phyloP scores from a whole-genome alignment of 495 filamentous ascomycete species.

The Poronia punctata region DNA sequence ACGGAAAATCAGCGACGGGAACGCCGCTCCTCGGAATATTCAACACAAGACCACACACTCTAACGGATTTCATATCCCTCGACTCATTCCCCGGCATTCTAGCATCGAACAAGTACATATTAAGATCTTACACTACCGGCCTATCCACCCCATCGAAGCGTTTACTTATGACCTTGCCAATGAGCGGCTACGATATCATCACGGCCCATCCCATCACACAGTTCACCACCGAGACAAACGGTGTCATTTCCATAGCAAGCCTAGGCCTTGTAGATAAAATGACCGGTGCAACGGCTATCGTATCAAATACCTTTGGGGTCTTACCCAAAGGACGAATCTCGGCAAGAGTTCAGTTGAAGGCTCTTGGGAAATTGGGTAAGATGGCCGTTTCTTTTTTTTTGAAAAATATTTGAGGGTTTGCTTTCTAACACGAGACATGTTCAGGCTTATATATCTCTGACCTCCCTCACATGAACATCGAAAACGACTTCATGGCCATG shows the following conservation, averaged over 20 bases:
- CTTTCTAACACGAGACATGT: constrained; percentile 6
- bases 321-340: constrained; percentile 54
- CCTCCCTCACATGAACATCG: constrained; percentile 51
- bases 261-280: constrained; percentile 83
- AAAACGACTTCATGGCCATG: constrained; percentile 65
- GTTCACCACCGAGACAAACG: constrained; percentile 41
- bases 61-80: constrained; percentile 63
- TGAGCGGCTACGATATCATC: constrained; percentile 74
- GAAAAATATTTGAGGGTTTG: not conserved
- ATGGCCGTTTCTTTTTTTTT: too few relatives aligned
- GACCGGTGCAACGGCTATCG: constrained; percentile 75
- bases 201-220: constrained; percentile 58
- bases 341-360: constrained; percentile 65
- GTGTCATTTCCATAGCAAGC: constrained; percentile 48
- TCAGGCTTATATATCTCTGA: constrained; percentile 64
- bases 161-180: constrained; percentile 53
- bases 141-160: constrained; percentile 46
- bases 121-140: constrained; percentile 66
- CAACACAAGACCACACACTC: constrained; percentile 54
- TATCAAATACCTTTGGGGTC: constrained; percentile 48
- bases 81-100: constrained; percentile 65
- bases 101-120: constrained; percentile 50
- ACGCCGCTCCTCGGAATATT: constrained; percentile 78
- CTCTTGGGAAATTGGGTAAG: constrained; percentile 68
- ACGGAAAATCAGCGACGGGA: constrained; percentile 53